Evolutionary conservation across 2,329 filamentous ascomycete species (phyloP).

Genomic region (Xylaria sp.): DNA sequence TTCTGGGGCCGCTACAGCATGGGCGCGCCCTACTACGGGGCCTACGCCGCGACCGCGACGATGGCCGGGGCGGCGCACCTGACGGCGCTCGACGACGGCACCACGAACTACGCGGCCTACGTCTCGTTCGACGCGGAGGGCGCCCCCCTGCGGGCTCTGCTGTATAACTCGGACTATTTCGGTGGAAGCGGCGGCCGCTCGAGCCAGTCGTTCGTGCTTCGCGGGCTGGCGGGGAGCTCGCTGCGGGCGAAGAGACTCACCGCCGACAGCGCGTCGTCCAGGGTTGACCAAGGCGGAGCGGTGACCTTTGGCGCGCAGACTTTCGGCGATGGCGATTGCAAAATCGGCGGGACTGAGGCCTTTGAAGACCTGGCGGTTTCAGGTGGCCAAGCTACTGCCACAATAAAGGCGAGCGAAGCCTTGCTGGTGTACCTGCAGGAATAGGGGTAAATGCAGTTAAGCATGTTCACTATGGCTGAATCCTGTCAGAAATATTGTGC

Average conservation of each 20-base stretch:
- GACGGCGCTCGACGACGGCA: conserved; percentile 49
- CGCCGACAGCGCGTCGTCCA: conserved; percentile 45
- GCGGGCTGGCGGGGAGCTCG: conserved; percentile 40
- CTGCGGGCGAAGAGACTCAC: conserved; percentile 50
- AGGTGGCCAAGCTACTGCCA: conserved; percentile 44
- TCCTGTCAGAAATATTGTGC: too few species aligned
- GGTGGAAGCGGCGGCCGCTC: conserved; percentile 37
- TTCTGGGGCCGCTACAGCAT: conserved; percentile 47
- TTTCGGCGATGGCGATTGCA: conserved; percentile 50
- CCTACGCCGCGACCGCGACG: conserved; percentile 50
- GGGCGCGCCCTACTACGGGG: conserved; percentile 56
- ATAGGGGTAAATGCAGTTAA: too few species aligned
- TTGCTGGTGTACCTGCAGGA: conserved; percentile 49
- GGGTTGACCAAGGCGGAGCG: conserved; percentile 47
- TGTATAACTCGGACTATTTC: conserved; percentile 52
- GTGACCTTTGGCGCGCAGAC: conserved; percentile 50
- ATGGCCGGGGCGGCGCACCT: conserved; percentile 48
- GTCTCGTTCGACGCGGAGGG: conserved; percentile 45
- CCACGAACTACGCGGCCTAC: conserved; percentile 48
- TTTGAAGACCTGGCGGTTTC: conserved; percentile 41
- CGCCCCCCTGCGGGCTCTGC: conserved; percentile 42
- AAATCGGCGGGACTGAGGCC: conserved; percentile 43
- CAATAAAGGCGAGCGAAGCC: conserved; percentile 50
- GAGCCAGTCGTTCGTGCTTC: conserved; percentile 46
- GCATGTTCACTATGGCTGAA: too few species aligned